Evolutionary conservation across 805 yeast genomes (phyloP), one percentile per base, ranked within the genome.

Genomic region (Wickerhamiella kurtzmanii): DNA sequence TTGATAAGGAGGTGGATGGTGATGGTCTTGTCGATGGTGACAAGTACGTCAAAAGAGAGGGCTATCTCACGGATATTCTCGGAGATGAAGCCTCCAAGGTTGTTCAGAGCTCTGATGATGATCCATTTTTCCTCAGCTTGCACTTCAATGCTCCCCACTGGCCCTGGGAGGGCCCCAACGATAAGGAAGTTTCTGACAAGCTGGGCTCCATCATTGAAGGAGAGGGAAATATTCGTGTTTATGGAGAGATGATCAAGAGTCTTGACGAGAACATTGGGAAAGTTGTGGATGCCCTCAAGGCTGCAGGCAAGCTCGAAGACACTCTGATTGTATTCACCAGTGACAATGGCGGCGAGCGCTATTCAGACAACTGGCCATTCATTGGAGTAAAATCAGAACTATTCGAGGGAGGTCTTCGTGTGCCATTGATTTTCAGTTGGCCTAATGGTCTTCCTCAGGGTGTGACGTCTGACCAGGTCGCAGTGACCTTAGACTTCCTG

Each of bases 71-170:
- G 9, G 37, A 46, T 4, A 44, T 54, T 55, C 64, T 53, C 3
- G 55, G 54, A 21, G 54, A 54, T 28, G 53, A 47, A 19, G 51
- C 69, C 2, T 66, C 71, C 1, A 47, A 71, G 22, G 72, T 61
- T 50, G 65, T 60, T 25, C 69, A 67, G 50, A 65, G 71, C 53
- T 74, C 64, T 44, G 60, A 18, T 3, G 72, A 63, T n/a, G 62
- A 72, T 53, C 81, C 81, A 8, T 76, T 73, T 50, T 72, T 75
- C 48, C 75, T 77, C 2, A 59, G 65, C 20, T 61, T 77, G 48
- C 76, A 80, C 4, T 76, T 73, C 53, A 75, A 80, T 3, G 81
- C 82, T 1, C 82, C 81, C 2, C 81, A 76, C 56, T 77, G 82
- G 81, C 82, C 82, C 9, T 67, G 69, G 54, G 81, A 76, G 58